Base-by-base conservation (phyloP, 306 rosid species). In the Cucurbita moschata region DNA sequence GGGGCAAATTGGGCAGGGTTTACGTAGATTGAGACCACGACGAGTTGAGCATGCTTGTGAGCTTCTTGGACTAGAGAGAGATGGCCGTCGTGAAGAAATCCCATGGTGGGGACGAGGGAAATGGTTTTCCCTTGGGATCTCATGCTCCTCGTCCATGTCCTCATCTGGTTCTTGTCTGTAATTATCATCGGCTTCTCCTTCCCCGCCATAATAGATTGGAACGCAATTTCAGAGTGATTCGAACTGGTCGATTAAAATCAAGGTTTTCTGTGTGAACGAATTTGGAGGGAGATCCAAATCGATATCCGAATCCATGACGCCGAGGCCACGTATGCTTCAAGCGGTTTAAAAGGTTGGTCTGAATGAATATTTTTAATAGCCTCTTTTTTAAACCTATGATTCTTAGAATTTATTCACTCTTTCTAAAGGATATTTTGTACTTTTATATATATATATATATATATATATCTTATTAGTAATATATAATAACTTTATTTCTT, bases 1-100 rank as follows among this genome's bases (percentile, higher is more conserved):
- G 97, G 92, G 15, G 96, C 79, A 49, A 94, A 94, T 84, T 91
- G 99, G 64, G 88, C 90, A 0, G 96, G 97, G 81, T 94, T 94
- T 5, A 94, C 86, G 47, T 94, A 94, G 76, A 94, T 86, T 23
- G 99, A 94, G 79, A 94, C 89, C 0, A 72, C 96, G 6, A 88
- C 46, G 14, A 88, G 70, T 16, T 91, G 71, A 15, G 90, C 15
- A 30, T 60, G 91, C 23, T 37, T 55, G 79, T 47, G 91, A 47
- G 92, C 96, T 79, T 86, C 82, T 47, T 44, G 67, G 69, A 94
- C 65, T 13, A 94, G 88, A 3, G 97, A 82, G n/a, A 94, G 69
- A 64, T 91, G 97, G 49, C 99, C 96, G 9, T 79, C 69, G 43
- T 94, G 97, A 74, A 94, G 97, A 75, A 53, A 91, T 2, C 97